Percentiles rank a stretch among this genome's conserved stretches.
These are phyloP conservation scores for Citrus maxima DNA, from an alignment of 345 rosid genomes.

Conservation along the genomic window DNA sequence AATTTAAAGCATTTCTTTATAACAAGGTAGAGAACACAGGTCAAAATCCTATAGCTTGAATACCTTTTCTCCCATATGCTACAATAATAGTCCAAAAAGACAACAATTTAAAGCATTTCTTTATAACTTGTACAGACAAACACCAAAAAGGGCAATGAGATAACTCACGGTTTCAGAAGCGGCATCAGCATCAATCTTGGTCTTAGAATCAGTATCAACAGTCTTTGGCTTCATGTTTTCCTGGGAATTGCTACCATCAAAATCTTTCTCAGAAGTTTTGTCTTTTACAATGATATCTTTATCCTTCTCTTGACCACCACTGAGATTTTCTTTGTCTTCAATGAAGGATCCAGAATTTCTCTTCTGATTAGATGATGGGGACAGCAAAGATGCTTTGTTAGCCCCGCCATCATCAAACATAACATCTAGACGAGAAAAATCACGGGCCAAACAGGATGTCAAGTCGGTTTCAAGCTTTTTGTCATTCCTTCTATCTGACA, in stretches of 20 bases:
- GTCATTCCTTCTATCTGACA: conserved; percentile 71
- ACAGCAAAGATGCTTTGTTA: conserved; percentile 27
- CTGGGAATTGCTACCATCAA: conserved; percentile 21
- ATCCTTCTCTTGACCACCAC: conserved; percentile 26
- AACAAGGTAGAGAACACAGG: neutral
- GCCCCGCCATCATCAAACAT: conserved; percentile 56
- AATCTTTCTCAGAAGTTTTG: conserved; percentile 25
- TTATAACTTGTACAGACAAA: neutral
- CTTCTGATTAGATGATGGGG: conserved; percentile 34
- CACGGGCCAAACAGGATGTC: conserved; percentile 63
- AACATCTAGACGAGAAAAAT: conserved; percentile 85
- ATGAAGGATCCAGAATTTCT: conserved; percentile 21
- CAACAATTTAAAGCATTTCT: neutral
- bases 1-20: neutral
- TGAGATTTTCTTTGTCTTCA: conserved; percentile 58
- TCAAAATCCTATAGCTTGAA: too few relatives aligned
- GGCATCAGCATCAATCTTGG: conserved; percentile 28
- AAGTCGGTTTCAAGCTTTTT: conserved; percentile 79
- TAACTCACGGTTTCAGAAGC: conserved; percentile 38
- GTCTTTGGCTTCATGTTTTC: conserved; percentile 28
- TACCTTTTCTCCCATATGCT: neutral
- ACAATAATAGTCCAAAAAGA: neutral
- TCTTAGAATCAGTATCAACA: conserved; percentile 26
- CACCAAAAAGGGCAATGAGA: neutral
- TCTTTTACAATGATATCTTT: conserved; percentile 22